Evolutionary conservation across 2,329 filamentous ascomycete genomes (phyloP).

Genomic region (Dendryphion nanum): DNA sequence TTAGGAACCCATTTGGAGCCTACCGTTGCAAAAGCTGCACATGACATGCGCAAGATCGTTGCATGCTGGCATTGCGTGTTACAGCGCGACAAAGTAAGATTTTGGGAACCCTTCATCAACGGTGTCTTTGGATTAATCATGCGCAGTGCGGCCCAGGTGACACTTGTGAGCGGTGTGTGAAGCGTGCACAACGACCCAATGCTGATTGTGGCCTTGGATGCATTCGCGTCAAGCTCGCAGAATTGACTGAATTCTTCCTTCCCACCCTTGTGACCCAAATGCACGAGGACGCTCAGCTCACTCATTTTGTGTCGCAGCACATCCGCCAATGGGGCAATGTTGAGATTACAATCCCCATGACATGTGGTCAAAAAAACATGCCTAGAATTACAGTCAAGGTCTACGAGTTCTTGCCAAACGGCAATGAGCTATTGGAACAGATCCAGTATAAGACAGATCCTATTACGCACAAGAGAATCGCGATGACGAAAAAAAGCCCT

Average conservation of each 20-base stretch:
- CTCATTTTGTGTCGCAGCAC: slow-evolving; percentile 38
- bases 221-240: slow-evolving; percentile 46
- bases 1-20: slow-evolving; percentile 38
- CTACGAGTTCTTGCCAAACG: slow-evolving; percentile 47
- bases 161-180: slow-evolving; percentile 39
- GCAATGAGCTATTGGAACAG: slow-evolving; percentile 40
- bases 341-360: slow-evolving; percentile 44
- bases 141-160: slow-evolving; percentile 39
- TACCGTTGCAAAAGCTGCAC: slow-evolving; percentile 41
- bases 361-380: slow-evolving; percentile 41
- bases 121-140: slow-evolving; percentile 5
- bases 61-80: slow-evolving; percentile 51
- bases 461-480: slow-evolving; percentile 28
- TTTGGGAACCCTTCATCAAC: slow-evolving; percentile 1
- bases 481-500: slow-evolving; percentile 42
- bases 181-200: slow-evolving; percentile 38
- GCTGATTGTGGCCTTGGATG: slow-evolving; percentile 45
- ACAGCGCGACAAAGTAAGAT: slow-evolving; percentile 45
- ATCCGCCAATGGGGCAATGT: slow-evolving; percentile 37
- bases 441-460: slow-evolving; percentile 44
- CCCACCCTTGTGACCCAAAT: slow-evolving; percentile 42
- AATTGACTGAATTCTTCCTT: slow-evolving; percentile 45
- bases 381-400: slow-evolving; percentile 46
- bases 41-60: slow-evolving; percentile 46
- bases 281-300: slow-evolving; percentile 44